Evolutionary conservation across 1,284 basidiomycete genomes (phyloP).

Genomic region (Ganoderma resinaceum): DNA sequence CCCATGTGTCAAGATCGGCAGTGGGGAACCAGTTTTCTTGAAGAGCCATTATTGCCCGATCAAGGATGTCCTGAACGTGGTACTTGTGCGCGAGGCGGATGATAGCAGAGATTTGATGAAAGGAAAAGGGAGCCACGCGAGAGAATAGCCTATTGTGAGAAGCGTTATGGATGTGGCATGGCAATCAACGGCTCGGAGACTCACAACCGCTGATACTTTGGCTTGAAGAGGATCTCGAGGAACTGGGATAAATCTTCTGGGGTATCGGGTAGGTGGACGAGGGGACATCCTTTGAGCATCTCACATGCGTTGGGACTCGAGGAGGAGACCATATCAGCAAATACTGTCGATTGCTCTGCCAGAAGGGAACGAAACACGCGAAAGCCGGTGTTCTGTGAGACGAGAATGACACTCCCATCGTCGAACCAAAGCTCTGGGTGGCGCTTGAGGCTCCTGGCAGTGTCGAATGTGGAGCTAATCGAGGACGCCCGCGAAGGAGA

Average conservation of each 20-base stretch:
- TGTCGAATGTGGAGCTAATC: background rate
- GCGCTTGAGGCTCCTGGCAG: background rate
- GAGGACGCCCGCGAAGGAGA: background rate
- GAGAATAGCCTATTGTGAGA: too few species aligned
- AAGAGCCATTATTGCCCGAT: background rate
- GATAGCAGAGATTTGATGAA: background rate
- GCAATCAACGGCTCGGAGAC: background rate
- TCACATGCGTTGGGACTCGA: conserved; percentile 14
- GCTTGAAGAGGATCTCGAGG: conserved; percentile 3
- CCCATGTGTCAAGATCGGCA: background rate
- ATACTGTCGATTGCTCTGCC: conserved; percentile 22
- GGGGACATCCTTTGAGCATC: conserved; percentile 21
- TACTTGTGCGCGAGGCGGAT: too few species aligned
- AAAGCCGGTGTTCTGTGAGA: conserved; percentile 4
- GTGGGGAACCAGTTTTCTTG: background rate
- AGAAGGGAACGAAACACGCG: conserved; percentile 19
- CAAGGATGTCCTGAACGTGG: background rate
- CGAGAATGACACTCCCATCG: conserved; percentile 9
- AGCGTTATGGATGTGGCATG: background rate
- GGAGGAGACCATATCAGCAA: conserved; percentile 24
- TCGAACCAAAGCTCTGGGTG: conserved; percentile 12
- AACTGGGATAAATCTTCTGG: conserved; percentile 14
- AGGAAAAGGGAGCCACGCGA: background rate
- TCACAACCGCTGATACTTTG: background rate
- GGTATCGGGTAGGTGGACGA: conserved; percentile 25